phyloP scores from a whole-genome alignment of 1,284 basidiomycete genomes.

The Naganishia liquefaciens region DNA sequence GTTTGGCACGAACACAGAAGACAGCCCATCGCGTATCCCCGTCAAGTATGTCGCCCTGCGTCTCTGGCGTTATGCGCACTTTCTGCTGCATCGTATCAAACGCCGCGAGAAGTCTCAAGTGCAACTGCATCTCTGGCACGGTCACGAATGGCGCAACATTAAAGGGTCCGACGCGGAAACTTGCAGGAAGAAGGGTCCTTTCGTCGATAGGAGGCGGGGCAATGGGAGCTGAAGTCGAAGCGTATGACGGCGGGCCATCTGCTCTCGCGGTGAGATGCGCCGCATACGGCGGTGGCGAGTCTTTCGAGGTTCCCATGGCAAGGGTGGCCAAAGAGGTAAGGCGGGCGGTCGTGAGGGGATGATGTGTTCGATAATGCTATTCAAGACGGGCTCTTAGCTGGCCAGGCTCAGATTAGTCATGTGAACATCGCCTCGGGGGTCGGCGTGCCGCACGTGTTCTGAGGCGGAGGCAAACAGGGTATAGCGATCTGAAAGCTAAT shows the following conservation, averaged over 20 bases:
- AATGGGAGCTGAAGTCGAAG: background rate
- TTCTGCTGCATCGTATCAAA: slow-evolving; percentile 5
- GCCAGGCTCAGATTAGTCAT: no score
- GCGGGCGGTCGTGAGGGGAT: no score
- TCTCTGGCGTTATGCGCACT: slow-evolving; percentile 6
- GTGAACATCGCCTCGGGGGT: no score
- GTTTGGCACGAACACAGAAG: slow-evolving; percentile 31
- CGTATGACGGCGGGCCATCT: background rate
- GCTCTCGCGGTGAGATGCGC: slow-evolving; percentile 6
- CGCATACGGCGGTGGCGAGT: slow-evolving; percentile 14
- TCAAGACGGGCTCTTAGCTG: no score
- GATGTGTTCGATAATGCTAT: no score
- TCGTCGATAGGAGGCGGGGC: slow-evolving; percentile 14
- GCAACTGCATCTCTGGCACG: slow-evolving; percentile 24
- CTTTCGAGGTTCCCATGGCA: slow-evolving; percentile 6
- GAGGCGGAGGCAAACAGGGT: no score
- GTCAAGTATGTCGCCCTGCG: background rate
- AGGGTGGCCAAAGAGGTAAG: background rate
- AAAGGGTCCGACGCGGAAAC: slow-evolving; percentile 12
- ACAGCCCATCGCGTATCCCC: slow-evolving; percentile 32
- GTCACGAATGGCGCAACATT: slow-evolving; percentile 24
- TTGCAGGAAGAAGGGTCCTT: slow-evolving; percentile 20
- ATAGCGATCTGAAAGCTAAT: no score
- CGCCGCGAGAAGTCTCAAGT: slow-evolving; percentile 14
- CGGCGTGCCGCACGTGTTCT: no score